Evolutionary conservation across 805 yeast species (phyloP), one percentile per base, ranked within the genome.

Genomic region (Wickerhamomyces alni): DNA sequence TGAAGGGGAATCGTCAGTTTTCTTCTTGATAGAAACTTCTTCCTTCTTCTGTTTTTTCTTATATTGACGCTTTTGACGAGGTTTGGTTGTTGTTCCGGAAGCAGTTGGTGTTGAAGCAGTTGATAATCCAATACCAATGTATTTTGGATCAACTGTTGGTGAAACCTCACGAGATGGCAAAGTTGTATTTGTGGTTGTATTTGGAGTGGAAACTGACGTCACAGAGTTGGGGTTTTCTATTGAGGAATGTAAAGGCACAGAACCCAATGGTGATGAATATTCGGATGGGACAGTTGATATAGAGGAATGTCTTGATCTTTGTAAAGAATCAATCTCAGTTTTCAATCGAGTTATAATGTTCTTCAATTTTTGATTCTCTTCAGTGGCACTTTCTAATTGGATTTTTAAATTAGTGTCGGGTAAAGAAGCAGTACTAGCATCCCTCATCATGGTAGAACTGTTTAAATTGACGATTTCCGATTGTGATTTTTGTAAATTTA

Each of bases 321-420:
- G 52, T 10, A 55, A 39, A 9, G 52, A 44, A 4, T 54, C 62
- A 30, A 69, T 67, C 46, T 69, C 75, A 36, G 53, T 50, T 43
- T 66, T 66, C 21, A 69, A 46, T 43, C 68, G 66, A 3, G 54
- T 55, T 8, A 69, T 54, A 4, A 69, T 65, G 35, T 62, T 66
- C 44, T 67, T 66, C 42, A 69, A 52, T 43, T 67, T 69, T 37
- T 62, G 66, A 46, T 69, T 69, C 50, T 69, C 74, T 38, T 63
- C 62, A 3, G 68, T 59, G 7, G 69, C 71, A 32, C 54, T 56
- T 37, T 66, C 69, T n/a, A 69, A 44, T 47, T 69, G 72, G 33
- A 47, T 43, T 33, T 63, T 61, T 36, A 69, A 37, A 8, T 35
- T 36, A 18, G 35, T 45, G 11, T 33, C 29, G 16, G 35, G 32